Evolutionary conservation across 306 rosid genomes (phyloP), one percentile per base, ranked within the genome.

Genomic region (Cicer judaicum): DNA sequence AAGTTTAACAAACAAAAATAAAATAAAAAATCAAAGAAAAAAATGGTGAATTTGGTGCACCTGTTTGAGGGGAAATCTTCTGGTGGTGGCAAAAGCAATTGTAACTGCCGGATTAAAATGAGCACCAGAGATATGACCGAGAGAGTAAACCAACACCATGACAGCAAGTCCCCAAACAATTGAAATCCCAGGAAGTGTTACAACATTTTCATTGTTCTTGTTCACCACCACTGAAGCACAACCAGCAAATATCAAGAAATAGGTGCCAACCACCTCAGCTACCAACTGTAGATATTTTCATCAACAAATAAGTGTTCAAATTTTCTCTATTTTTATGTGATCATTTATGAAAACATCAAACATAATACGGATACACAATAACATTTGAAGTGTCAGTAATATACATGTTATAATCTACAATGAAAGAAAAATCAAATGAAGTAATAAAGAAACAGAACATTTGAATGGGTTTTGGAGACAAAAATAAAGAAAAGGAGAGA

Each of bases 61-160:
- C 96, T 94, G 93, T 72, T 81, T 90, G 71, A 79, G 76, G 10
- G 96, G 93, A 79, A 92, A 92, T 67, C 92, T 86, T 42, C 61
- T 79, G 68, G 86, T 86, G 5, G 85, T 42, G 10, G 99, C 92
- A 59, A 89, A 90, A 43, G 97, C 97, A 52, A 92, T 77, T 21
- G 98, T 94, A 80, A 94, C 93, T 0, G 99, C 95, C 1, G 97
- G 99, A 19, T 92, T 92, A 46, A 94, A 92, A 82, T 94, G 97
- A 41, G 96, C 97, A 67, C 98, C 97, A 1, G 97, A 93, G 69
- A 93, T 91, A 34, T 93, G 98, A 10, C 97, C 96, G 10, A 91
- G 86, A 2, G 96, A 85, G 73, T 91, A 93, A 56, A 92, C 67
- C 75, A 90, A 69, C 4, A 88, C 96, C 86, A 70, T 85, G 10